Evolutionary conservation across 345 rosid genomes (phyloP), one percentile per base, ranked within the genome.

Genomic region (Aurinia saxatilis): DNA sequence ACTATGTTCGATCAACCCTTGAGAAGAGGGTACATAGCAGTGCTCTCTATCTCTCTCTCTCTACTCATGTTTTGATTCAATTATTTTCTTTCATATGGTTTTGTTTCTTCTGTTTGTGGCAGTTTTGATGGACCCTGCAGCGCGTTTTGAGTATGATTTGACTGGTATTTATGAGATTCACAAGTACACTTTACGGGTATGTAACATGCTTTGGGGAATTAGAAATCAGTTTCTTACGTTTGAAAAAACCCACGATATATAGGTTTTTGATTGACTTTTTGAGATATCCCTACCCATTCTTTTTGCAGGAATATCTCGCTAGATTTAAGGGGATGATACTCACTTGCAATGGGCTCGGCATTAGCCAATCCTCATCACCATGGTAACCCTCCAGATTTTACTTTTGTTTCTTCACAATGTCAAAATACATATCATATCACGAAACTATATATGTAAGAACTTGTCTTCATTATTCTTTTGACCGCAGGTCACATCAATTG

Each of bases 271-370:
- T 35, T 60, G 17, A 11, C 19, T 21, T 9, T 12, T 44, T 41
- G 58, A 11, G 70, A 31, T 14, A 35, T 40, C 62, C 14, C 55
- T 47, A 49, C 34, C 31, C 35, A 31, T 42, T 49, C 16, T 45
- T 49, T 33, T 56, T 56, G 19, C 82, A 88, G 96, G 96, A 88
- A 72, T 88, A 85, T 68, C 93, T 88, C 42, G 81, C 85, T 52
- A 80, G 96, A 77, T 88, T 83, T 74, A 88, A 88, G 73, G 96
- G 96, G 73, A 83, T 88, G 90, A 88, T 84, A 50, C 85, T 88
- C 61, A 88, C 96, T 27, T 88, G 93, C 80, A 85, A 88, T 40
- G 96, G 93, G 23, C 96, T 88, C n/a, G 93, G 93, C 45, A 88
- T 88, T 34, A 73, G 78, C 65, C 86, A 72, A 14, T 42, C 78